A percentile compares a stretch with the other conserved stretches of the same genome.
Evolutionary conservation across 352 stramenopile species (phyloP).

Genomic region (Phytopythium delawarense): DNA sequence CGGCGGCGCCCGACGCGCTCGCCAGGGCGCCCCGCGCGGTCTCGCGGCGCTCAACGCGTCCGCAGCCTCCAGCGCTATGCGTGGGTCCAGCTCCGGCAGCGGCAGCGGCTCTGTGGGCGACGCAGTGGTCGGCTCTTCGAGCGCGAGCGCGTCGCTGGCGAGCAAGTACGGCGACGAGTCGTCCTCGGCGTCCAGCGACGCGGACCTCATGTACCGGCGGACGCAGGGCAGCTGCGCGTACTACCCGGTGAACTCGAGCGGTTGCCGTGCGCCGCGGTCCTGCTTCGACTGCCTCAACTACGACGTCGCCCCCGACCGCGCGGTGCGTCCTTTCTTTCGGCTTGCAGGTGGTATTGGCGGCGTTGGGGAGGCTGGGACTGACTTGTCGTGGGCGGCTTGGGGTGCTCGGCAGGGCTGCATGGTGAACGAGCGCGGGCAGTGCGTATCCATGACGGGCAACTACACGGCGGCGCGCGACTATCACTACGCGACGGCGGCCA

Average conservation of each 20-base stretch:
- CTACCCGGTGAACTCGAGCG: slow-evolving; percentile 19
- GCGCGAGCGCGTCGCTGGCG: neutral
- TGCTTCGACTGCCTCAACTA: slow-evolving; percentile 43
- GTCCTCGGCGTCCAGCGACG: slow-evolving; percentile 6
- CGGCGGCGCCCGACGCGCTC: neutral
- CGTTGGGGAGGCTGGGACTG: neutral
- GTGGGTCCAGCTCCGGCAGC: slow-evolving; percentile 1
- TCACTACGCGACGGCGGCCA: slow-evolving; percentile 6
- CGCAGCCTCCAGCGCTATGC: neutral
- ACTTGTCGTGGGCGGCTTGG: neutral
- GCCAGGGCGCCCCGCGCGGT: neutral
- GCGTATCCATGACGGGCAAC: slow-evolving; percentile 19
- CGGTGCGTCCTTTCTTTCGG: slow-evolving; percentile 3
- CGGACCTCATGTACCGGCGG: slow-evolving; percentile 9
- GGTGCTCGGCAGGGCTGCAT: slow-evolving; percentile 16
- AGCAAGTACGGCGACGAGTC: slow-evolving; percentile 6
- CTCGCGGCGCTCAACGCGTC: neutral
- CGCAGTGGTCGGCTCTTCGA: neutral
- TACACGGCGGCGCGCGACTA: slow-evolving; percentile 26
- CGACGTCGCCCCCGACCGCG: slow-evolving; percentile 14
- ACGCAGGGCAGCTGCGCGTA: slow-evolving; percentile 22
- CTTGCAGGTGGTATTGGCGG: no score
- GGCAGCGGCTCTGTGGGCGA: neutral
- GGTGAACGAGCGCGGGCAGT: slow-evolving; percentile 20
- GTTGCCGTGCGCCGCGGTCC: slow-evolving; percentile 23